phyloP scores from a whole-genome alignment of 768 basidiomycete genomes.

The Suillus subaureus region DNA sequence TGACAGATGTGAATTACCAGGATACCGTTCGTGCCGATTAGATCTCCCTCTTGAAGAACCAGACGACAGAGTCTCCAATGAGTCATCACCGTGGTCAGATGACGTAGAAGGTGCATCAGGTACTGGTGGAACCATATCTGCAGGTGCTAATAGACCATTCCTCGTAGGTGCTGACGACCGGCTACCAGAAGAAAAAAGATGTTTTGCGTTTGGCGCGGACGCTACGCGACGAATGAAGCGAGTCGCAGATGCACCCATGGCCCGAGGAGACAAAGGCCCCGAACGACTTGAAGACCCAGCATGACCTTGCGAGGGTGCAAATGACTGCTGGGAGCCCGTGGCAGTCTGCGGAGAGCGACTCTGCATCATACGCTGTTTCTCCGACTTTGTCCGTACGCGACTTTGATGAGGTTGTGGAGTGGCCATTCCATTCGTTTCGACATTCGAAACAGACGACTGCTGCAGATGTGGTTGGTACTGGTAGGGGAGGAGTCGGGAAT shows the following conservation, averaged over 20 bases:
- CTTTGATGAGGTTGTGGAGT: conserved; percentile 27
- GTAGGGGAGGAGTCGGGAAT: conserved; percentile 16
- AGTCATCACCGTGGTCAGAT: conserved; percentile 65
- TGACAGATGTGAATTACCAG: conserved; percentile 25
- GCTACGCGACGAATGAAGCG: conserved; percentile 95
- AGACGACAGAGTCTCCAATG: conserved; percentile 78
- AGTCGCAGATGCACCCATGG: conserved; percentile 73
- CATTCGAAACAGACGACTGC: conserved; percentile 14
- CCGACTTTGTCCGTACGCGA: conserved; percentile 45
- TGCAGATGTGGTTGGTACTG: conserved; percentile 18
- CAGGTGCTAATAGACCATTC: conserved; percentile 79
- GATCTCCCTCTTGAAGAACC: conserved; percentile 65
- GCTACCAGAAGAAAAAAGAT: conserved; percentile 69
- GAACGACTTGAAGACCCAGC: conserved; percentile 39
- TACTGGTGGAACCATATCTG: conserved; percentile 57
- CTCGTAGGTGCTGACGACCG: conserved; percentile 64
- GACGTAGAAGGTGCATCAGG: conserved; percentile 50
- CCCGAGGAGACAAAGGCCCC: conserved; percentile 65
- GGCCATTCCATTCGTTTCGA: conserved; percentile 22
- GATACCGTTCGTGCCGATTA: conserved; percentile 41
- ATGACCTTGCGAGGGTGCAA: conserved; percentile 28
- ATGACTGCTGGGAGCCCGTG: conserved; percentile 44
- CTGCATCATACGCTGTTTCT: conserved; percentile 49
- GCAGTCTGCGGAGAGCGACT: conserved; percentile 46
- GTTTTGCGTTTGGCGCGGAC: conserved; percentile 95